A percentile compares a stretch with the other conserved stretches of the same genome.
Evolutionary conservation across 2,329 filamentous ascomycete genomes (phyloP).

Genomic region (Plectosphaerella sp.): DNA sequence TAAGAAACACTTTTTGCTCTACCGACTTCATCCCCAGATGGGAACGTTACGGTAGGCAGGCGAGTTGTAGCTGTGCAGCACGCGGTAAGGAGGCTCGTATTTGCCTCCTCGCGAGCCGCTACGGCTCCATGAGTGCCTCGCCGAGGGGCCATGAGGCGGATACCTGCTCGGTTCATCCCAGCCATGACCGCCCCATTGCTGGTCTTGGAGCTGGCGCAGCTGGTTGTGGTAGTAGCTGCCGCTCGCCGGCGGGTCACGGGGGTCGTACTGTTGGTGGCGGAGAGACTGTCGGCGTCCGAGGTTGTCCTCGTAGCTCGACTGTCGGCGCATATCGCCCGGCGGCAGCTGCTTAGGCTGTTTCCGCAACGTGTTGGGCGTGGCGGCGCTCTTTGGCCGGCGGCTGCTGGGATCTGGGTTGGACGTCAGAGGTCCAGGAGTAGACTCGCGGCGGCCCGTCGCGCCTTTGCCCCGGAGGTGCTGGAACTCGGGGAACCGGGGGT

Average conservation of each 20-base stretch:
- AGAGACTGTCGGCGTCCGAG: conserved; percentile 9
- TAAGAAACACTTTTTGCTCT: too few relatives aligned
- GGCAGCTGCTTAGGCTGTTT: conserved; percentile 3
- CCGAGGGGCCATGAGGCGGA: conserved; percentile 11
- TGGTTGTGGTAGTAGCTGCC: conserved; percentile 11
- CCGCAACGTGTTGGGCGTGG: conserved; percentile 1
- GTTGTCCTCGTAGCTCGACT: conserved; percentile 23
- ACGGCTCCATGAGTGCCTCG: conserved; percentile 5
- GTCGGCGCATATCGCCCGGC: conserved; percentile 18
- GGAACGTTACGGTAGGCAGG: conserved; percentile 50
- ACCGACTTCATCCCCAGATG: conserved; percentile 46
- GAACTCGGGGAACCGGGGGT: conserved; percentile 10
- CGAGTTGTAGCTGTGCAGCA: conserved; percentile 56
- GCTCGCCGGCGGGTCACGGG: conserved; percentile 1
- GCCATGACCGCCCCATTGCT: conserved; percentile 13
- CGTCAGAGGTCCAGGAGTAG: conserved; percentile 2
- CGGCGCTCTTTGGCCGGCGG: conserved; percentile 4
- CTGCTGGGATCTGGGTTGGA: conserved; percentile 3
- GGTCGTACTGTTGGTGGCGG: conserved; percentile 2
- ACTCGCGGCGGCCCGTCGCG: conserved; percentile 4
- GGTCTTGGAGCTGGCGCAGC: conserved; percentile 7
- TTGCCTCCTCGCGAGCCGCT: background rate
- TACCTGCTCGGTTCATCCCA: conserved; percentile 21
- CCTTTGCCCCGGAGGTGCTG: conserved; percentile 6
- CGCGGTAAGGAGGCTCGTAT: conserved; percentile 37